These are phyloP conservation scores for Fraxinus cuspidata DNA, from an alignment of 257 asterid genomes.

Conservation along the genomic window DNA sequence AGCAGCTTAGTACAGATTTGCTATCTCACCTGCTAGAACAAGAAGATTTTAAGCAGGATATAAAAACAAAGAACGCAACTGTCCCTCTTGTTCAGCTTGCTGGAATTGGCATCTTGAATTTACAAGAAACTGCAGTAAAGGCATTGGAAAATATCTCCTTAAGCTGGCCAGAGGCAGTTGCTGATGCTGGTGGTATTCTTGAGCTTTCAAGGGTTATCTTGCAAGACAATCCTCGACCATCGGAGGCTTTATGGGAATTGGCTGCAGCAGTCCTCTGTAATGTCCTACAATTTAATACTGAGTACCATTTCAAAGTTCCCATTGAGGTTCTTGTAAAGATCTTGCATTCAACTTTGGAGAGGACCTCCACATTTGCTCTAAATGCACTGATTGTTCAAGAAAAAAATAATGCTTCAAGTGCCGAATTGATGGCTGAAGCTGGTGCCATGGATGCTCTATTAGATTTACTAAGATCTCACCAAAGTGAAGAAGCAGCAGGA, in stretches of 20 bases:
- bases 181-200: slow-evolving; percentile 80
- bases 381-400: slow-evolving; percentile 71
- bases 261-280: slow-evolving; percentile 76
- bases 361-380: slow-evolving; percentile 59
- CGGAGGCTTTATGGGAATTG: slow-evolving; percentile 65
- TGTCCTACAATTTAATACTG: slow-evolving; percentile 52
- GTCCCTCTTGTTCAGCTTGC: slow-evolving; percentile 84
- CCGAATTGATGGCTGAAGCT: slow-evolving; percentile 72
- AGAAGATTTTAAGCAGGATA: slow-evolving; percentile 78
- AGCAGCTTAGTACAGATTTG: slow-evolving; percentile 80
- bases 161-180: slow-evolving; percentile 80
- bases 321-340: slow-evolving; percentile 69
- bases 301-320: slow-evolving; percentile 60
- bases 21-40: slow-evolving; percentile 78
- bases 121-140: slow-evolving; percentile 76
- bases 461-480: slow-evolving; percentile 82
- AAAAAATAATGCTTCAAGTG: slow-evolving; percentile 58
- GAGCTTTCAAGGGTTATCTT: slow-evolving; percentile 77
- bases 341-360: slow-evolving; percentile 53
- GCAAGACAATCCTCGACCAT: slow-evolving; percentile 77
- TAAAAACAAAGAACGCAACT: slow-evolving; percentile 66
- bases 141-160: slow-evolving; percentile 72
- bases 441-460: slow-evolving; percentile 80
- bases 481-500: slow-evolving; percentile 69
- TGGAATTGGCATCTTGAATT: slow-evolving; percentile 67